Base-by-base conservation (phyloP, 345 rosid genomes). In the Eucalyptus albens region DNA sequence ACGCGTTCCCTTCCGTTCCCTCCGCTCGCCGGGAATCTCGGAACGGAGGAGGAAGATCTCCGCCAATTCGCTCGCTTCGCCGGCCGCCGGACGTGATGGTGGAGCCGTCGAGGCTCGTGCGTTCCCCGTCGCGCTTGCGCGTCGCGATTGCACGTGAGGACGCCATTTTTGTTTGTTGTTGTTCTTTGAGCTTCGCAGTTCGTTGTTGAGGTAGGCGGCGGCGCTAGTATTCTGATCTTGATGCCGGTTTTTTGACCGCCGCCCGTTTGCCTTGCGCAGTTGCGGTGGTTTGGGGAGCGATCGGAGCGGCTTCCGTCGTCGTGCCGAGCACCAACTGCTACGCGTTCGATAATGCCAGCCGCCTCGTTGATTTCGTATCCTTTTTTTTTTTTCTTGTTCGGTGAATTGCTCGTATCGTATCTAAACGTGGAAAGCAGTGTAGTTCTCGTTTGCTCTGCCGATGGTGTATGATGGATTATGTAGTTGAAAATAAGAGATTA, bases 341-440 rank as follows among this genome's bases (percentile, higher is more conserved):
- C 86, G 96, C 94, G 91, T 83, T 98, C 50, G 99, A 96, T 92
- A 96, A 96, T 94, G 93, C 99, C 50, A 98, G 99, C 90, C 98
- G 92, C 85, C 95, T 98, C 92, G 92, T 96, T 51, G 99, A 98
- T 89, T 98, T 98, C 87, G 99, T 98, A 98, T 98, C 99, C 98
- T 93, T 60, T 69, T 86, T 45, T 11, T 26, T 60, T 69, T 65
- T 2, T 3, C 26, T 15, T 3, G 59, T 53, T 53, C 59, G 11
- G 59, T 21, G 11, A 53, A 53, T 53, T n/a, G 72, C 80, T 67
- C 1, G 17, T 31, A 6, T 67, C 1, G 40, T 67, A n/a, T 1
- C 1, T 67, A 8, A 15, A 1, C 80, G 80, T 31, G 80, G 80
- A 67, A 67, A 67, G 4, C 42, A 67, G 8, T 3, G 45, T 22